Evolutionary conservation across 2,329 filamentous ascomycete species (phyloP).

Genomic region (Claviceps digitariae): DNA sequence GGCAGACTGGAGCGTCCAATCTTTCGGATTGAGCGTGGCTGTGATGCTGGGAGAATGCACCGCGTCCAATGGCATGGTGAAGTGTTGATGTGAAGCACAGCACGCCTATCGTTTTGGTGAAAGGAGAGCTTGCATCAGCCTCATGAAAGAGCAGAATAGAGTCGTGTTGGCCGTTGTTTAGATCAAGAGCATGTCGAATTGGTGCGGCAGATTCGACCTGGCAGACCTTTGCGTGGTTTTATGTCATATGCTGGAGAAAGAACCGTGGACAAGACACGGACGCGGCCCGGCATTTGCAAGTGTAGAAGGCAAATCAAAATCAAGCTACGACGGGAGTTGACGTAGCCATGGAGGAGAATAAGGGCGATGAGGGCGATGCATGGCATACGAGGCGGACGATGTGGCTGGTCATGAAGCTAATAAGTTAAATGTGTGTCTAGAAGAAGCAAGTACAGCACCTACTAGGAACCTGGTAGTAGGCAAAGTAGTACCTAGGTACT

Average conservation of each 20-base stretch:
- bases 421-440: not conserved
- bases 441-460: no score
- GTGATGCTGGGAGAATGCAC: not conserved
- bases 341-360: not conserved
- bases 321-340: not conserved
- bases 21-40: not conserved
- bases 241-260: not conserved
- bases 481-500: no score
- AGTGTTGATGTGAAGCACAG: not conserved
- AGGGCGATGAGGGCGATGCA: not conserved
- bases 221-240: not conserved
- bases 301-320: not conserved
- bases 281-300: not conserved
- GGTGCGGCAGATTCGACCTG: not conserved
- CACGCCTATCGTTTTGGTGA: not conserved
- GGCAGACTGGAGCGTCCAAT: not conserved
- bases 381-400: not conserved
- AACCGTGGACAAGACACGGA: not conserved
- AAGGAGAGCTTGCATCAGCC: not conserved
- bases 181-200: not conserved
- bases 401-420: not conserved
- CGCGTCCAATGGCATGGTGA: conserved; percentile 6
- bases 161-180: not conserved
- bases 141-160: not conserved
- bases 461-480: no score